Conservation (phyloP, 2,329 filamentous ascomycete species). For the Ophiostoma himal-ulmi region DNA sequence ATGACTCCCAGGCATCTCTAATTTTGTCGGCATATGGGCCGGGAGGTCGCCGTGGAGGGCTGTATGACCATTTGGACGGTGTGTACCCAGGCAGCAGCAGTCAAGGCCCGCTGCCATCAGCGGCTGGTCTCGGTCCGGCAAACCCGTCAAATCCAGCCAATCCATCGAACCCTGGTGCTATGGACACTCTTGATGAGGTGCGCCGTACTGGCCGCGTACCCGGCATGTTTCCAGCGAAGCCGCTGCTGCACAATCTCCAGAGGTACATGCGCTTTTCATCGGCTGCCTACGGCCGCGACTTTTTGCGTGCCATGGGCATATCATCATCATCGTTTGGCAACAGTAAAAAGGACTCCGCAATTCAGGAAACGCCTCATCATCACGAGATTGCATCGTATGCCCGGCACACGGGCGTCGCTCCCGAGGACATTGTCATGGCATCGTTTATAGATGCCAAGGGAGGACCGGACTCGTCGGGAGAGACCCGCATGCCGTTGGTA, state of each 20-base stretch:
- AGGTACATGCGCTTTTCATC: conserved; percentile 63
- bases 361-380: conserved; percentile 34
- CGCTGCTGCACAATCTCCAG: conserved; percentile 56
- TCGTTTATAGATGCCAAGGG: conserved; percentile 66
- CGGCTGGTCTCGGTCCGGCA: no score
- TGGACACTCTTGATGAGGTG: conserved; percentile 45
- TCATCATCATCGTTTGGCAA: conserved; percentile 44
- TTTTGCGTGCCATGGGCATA: conserved; percentile 59
- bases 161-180: conserved; percentile 29
- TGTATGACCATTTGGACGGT: not conserved
- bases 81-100: not conserved
- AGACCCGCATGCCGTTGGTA: conserved; percentile 62
- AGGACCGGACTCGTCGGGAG: conserved; percentile 58
- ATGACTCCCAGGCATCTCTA: conserved; percentile 50
- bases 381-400: conserved; percentile 61
- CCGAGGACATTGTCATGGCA: conserved; percentile 57
- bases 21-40: conserved; percentile 44
- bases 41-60: conserved; percentile 21
- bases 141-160: not conserved
- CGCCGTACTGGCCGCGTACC: conserved; percentile 49
- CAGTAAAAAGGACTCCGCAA: conserved; percentile 30
- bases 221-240: conserved; percentile 54
- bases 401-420: conserved; percentile 54
- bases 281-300: conserved; percentile 59
- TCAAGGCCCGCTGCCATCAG: not conserved